Base-by-base conservation (phyloP, 2,329 filamentous ascomycete genomes). In the Cadophora luteo-olivacea region DNA sequence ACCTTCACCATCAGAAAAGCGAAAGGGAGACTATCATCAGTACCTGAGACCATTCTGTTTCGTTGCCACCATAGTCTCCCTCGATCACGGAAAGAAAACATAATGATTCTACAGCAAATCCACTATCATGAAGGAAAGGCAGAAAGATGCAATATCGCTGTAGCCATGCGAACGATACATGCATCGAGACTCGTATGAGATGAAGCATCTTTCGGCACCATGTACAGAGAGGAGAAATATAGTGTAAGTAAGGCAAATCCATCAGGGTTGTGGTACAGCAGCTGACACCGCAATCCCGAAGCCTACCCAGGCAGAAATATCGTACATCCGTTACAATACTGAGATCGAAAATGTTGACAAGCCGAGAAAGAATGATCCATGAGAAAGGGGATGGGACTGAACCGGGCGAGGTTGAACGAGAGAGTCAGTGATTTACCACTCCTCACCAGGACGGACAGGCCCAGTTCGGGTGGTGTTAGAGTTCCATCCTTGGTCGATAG, bases 401-500 rank as follows among this genome's bases (percentile, higher is more conserved):
- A 62, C 29, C 3, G 16, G 8, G 14, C 29, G 29, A 36, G 24
- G 24, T 52, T 36, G 61, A 52, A 45, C 24, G 33, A 24, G 22
- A 16, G 12, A 33, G n/a, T 24, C 12, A 25, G 33, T 12, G 24
- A 55, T 65, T 48, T 65, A 65, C 63, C 63, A 65, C 52, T 65
- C 63, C 25, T 65, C 63, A 22, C 63, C 63, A 32, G 63, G 49
- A 32, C 33, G 51, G 49, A 70, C 51, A 14, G 72, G 66, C 60
- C 70, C 72, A 65, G 62, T 69, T 22, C 66, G 69, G 58, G 64
- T 67, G 29, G 72, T 71, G 25, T 68, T 70, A 14, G 68, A 36
- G 51, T 71, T 71, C 70, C 67, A 72, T 64, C 64, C 67, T 61
- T 68, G 58, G 45, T 73, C 73, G 24, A 66, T 32, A 48, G 36